Evolutionary conservation across 208 protist species (phyloP), one percentile per base, ranked within the genome.

Genomic region (Leishmania braziliensis): DNA sequence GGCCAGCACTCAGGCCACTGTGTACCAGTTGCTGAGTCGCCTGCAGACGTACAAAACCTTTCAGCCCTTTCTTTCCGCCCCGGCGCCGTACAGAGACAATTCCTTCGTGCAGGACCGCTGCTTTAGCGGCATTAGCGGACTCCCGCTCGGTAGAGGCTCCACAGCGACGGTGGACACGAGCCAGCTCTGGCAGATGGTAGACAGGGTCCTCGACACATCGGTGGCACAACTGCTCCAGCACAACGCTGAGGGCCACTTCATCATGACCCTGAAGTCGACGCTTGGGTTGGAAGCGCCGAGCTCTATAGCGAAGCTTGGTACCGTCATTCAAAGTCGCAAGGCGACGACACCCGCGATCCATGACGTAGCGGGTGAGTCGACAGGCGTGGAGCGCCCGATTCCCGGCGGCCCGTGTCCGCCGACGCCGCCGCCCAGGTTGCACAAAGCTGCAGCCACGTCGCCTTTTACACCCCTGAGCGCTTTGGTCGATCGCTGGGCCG

Each of bases 1-100:
- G 10, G 84, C 69, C 5, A 91, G 79, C 58, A 79, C 81, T 14
- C 80, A 88, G 51, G 58, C 80, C 1, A 78, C 89, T 18, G 51
- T 93, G 26, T 75, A 95, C 9, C 78, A 87, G 51, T 88, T 96
- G 68, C 16, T 88, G 1, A 60, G 81, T 18, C 90, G 91, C 3
- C 80, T 96, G 78, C 86, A 89, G 73, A 81, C 82, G 54, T 96
- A 96, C 78, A 78, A 86, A 39, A 93, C 88, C 10, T 96, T 95
- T 86, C 79, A 91, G 51, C 88, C 92, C 3, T 72, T 90, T 54
- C 81, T 95, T 53, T 83, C 84, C 0, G 77, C 82, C 33, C 87
- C 86, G 58, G 54, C 70, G 5, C 33, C 74, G 16, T 88, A 80
- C 72, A 50, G 65, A 18, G 63, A 46, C 56, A n/a, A 46, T 18